Evolutionary conservation across 2,329 filamentous ascomycete genomes (phyloP), one percentile per base, ranked within the genome.

Genomic region (Pseudomassariella vexata): DNA sequence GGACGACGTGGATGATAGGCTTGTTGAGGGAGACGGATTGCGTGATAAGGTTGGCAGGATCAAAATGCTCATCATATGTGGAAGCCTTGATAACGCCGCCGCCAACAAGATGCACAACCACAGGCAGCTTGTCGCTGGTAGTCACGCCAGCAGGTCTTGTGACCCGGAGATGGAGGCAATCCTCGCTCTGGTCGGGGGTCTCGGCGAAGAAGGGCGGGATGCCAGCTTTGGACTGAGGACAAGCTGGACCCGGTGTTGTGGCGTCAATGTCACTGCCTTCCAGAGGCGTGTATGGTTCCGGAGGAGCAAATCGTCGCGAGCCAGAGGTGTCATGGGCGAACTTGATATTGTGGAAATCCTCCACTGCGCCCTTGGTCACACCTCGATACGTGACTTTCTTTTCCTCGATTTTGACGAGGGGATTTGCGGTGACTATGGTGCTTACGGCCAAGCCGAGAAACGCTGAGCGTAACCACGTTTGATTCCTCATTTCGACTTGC

Each of bases 11-110:
- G 17, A 55, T 48, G 2, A 55, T 24, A 6, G 49, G 48, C 16
- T 52, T 48, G 1, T 37, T 19, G 6, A 48, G 16, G 1, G 31
- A 40, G 4, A 21, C 23, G 0, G 47, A 48, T n/a, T 36, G 39
- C 9, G 26, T 35, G 15, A 51, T 12, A 0, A 52, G 30, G 2
- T 45, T 45, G 14, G 36, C 37, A 7, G 49, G 49, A 9, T 51
- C 43, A 15, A 41, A 46, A 34, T 50, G 40, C 2, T 39, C 27
- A 32, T 54, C 48, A 10, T 52, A 44, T 3, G 45, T 37, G 1
- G 43, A 45, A 6, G 46, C 50, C 16, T 49, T 53, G n/a, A 53
- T 30, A 0, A 52, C 46, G 3, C 47, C 48, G 10, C 49, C 50
- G 3, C 45, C 44, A 14, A 34, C 21, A 25, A 54, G n/a, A 11